Evolutionary conservation across 2,329 filamentous ascomycete species (phyloP), one percentile per base, ranked within the genome.

Genomic region (Esteya vermicola): DNA sequence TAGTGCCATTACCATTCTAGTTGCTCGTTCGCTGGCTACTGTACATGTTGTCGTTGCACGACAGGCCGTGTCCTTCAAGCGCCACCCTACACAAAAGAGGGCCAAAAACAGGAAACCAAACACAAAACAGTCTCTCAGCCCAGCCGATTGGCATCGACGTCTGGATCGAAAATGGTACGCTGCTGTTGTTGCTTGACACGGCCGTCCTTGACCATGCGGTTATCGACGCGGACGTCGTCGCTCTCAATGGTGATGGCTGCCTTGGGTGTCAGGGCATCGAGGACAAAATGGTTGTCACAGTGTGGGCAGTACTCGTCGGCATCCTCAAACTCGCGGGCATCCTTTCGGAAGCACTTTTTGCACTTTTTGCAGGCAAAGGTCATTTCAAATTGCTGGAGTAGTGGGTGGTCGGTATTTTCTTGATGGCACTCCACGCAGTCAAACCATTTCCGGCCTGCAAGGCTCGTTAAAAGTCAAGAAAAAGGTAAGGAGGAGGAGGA

Each of bases 301-400:
- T 95, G 85, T 19, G 91, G 93, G 67, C 91, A 98, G 70, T 93
- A 98, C 60, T 98, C 93, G 64, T 98, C 91, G 57, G 84, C 81
- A 51, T 98, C 91, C 51, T 98, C 91, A 52, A 94, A 95, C 58
- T 94, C 84, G 48, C 75, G 66, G 34, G 81, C 81, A 53, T 98
- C 85, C 58, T 96, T 98, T 50, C 91, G 81, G 68, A 98, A 98
- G 61, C 81, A 88, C 64, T 98, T 98, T 51, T 82, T 88, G 77
- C 91, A 98, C 67, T 98, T 98, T 54, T 98, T 98, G 74, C 91
- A 98, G 39, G 85, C 85, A 55, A 98, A 96, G 28, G 68, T 74
- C 85, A 98, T 93, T 55, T 98, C 91, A 51, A 79, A 70, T 48
- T 68, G 70, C 62, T 93, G 82, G 40, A 74, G 63, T 19, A 98